Percentiles rank a stretch among this genome's conserved stretches.
phyloP scores from a whole-genome alignment of 352 stramenopile species.

The Pythium dissotocum region DNA sequence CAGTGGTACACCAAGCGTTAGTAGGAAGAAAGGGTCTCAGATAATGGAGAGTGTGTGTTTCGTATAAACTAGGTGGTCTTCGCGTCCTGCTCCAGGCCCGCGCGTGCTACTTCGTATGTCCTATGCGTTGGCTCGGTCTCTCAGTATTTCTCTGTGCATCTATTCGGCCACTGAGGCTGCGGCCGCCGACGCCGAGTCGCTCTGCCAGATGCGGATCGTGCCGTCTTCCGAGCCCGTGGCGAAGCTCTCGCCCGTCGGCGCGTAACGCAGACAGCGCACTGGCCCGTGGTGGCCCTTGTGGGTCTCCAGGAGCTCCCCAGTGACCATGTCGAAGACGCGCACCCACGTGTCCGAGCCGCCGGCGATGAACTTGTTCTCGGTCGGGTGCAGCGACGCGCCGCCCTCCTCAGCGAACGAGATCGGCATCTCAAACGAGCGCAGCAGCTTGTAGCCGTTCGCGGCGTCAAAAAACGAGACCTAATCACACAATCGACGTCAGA shows the following conservation, averaged over 20 bases:
- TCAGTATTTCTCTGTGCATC: conserved; percentile 25
- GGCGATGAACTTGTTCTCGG: conserved; percentile 86
- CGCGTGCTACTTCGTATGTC: not conserved
- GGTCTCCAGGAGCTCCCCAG: conserved; percentile 92
- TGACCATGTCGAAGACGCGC: conserved; percentile 94
- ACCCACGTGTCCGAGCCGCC: conserved; percentile 97
- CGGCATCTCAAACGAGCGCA: conserved; percentile 80
- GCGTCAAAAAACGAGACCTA: conserved; percentile 94
- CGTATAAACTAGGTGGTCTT: conserved; percentile 1
- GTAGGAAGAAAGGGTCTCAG: not conserved
- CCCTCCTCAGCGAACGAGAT: conserved; percentile 92
- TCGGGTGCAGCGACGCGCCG: conserved; percentile 86
- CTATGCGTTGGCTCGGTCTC: not conserved
- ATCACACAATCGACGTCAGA: not conserved
- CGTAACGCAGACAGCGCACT: conserved; percentile 96
- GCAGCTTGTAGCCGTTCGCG: conserved; percentile 49
- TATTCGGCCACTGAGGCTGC: conserved; percentile 60
- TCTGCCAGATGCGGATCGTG: conserved; percentile 97
- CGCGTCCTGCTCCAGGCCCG: not conserved
- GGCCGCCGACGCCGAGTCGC: conserved; percentile 61
- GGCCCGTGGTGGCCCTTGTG: conserved; percentile 98
- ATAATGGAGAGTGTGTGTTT: conserved; percentile 9
- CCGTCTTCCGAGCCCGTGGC: conserved; percentile 97
- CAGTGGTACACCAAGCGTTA: conserved; percentile 78
- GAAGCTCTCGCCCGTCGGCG: conserved; percentile 91